These are phyloP conservation scores for Myxozyma vanderwaltii DNA, from an alignment of 805 yeast species.

Conservation along the genomic window DNA sequence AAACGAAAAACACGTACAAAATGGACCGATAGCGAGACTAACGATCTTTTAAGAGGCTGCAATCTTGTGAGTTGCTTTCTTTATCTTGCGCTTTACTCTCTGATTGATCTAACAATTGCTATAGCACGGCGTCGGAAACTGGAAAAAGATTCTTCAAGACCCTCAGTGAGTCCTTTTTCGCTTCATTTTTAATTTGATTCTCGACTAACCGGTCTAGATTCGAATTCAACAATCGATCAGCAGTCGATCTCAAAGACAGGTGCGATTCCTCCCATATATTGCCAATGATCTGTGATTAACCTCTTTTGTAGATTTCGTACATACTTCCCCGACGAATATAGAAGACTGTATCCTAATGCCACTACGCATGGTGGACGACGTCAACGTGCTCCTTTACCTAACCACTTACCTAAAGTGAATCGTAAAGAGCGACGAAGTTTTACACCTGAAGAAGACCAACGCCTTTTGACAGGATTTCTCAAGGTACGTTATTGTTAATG, in stretches of 20 bases:
- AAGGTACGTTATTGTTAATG: no score
- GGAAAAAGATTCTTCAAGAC: constrained; percentile 51
- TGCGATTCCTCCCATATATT: background rate
- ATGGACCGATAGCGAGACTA: constrained; percentile 50
- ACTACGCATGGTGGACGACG: constrained; percentile 45
- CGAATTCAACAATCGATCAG: constrained; percentile 48
- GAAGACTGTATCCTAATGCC: constrained; percentile 50
- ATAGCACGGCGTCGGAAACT: constrained; percentile 43
- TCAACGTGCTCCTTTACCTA: constrained; percentile 33
- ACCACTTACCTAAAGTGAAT: constrained; percentile 46
- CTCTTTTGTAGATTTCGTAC: constrained; percentile 47
- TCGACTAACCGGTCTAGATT: constrained; percentile 28
- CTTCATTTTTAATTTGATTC: background rate
- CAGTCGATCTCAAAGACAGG: constrained; percentile 49
- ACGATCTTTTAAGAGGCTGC: constrained; percentile 49
- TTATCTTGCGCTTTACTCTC: background rate
- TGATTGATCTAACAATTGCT: background rate
- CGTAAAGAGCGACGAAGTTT: constrained; percentile 50
- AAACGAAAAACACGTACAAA: constrained; percentile 37
- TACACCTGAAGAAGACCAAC: constrained; percentile 48
- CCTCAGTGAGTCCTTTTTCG: constrained; percentile 33
- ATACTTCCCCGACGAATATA: constrained; percentile 50
- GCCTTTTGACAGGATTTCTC: constrained; percentile 47
- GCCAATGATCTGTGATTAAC: background rate
- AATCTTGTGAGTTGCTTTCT: constrained; percentile 33